A percentile compares a stretch with the other conserved stretches of the same genome.
Conservation (phyloP, 2,329 filamentous ascomycete species). For the Aspergillus fructus region DNA sequence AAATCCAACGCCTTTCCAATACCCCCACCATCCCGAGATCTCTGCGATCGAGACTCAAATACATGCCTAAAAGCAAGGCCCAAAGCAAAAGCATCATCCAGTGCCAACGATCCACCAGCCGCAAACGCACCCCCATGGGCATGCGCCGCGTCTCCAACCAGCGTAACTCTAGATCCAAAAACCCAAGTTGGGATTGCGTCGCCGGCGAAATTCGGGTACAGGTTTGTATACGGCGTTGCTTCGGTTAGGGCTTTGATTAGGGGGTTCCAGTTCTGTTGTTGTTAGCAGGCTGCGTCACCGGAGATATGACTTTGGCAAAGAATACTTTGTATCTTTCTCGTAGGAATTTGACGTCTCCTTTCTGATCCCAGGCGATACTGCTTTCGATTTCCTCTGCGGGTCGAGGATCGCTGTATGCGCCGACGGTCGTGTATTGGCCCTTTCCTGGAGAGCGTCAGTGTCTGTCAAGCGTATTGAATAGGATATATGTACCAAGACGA, state of each 20-base stretch:
- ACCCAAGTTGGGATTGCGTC: conserved; percentile 45
- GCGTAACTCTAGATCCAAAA: conserved; percentile 31
- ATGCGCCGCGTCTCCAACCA: conserved; percentile 32
- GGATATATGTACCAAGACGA: conserved; percentile 32
- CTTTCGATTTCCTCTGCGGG: conserved; percentile 35
- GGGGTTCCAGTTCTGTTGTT: conserved; percentile 42
- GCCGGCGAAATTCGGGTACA: conserved; percentile 48
- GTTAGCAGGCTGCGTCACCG: neutral
- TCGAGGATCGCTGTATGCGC: conserved; percentile 41
- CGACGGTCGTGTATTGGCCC: conserved; percentile 43
- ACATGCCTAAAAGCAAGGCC: conserved; percentile 40
- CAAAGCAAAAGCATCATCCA: conserved; percentile 43
- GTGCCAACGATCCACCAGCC: conserved; percentile 30
- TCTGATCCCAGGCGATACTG: conserved; percentile 40
- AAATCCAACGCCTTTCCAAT: conserved; percentile 31
- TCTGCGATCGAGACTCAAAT: conserved; percentile 21
- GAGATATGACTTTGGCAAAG: too few species aligned
- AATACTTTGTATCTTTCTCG: conserved; percentile 27
- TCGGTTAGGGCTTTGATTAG: conserved; percentile 42
- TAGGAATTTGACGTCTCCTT: conserved; percentile 38
- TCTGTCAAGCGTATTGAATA: too few species aligned
- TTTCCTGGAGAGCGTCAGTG: conserved; percentile 17
- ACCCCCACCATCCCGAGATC: conserved; percentile 16
- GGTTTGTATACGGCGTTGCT: conserved; percentile 39
- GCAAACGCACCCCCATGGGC: conserved; percentile 32